Base-by-base conservation (phyloP, 495 filamentous ascomycete genomes). In the Xylaria scruposa region DNA sequence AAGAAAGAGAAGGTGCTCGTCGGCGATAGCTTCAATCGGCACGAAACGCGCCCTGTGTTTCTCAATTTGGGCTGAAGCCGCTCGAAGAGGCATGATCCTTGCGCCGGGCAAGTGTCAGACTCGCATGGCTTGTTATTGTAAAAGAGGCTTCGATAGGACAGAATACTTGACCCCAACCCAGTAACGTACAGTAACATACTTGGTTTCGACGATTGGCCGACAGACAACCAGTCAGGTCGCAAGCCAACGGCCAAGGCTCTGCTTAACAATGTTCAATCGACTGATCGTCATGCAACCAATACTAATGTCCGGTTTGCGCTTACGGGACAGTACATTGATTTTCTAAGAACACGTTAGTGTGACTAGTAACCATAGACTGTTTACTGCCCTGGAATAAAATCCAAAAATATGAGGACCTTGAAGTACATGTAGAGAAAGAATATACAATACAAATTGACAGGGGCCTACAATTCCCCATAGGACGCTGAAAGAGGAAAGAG, bases 401-500 rank as follows among this genome's bases (percentile, higher is more conserved):
- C 38, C 0, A 19, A 19, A 19, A 60, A 38, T 31, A 1, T 38
- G 36, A 38, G 1, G 7, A 38, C 7, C 1, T 38, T 38, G 12
- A 6, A 31, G 29, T 31, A 31, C 29, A 17, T 26, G 3, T 53
- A 19, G 4, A 31, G 5, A 26, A 33, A 58, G 19, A 54, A 13
- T 54, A 24, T 54, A 26, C 29, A n/a, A 61, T 13, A 42, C 59
- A 40, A 17, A 38, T 12, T 26, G 38, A 26, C 60, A 63, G 38
- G 60, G 60, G 60, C 12, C 38, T 15, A 44, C 10, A 26, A 17
- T 13, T 3, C n/a, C 38, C 60, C 60, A 63, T 4, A 24, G 15
- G 29, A n/a, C 36, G 21, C 36, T 10, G 9, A 60, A 63, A 63
- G 38, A 44, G 60, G 60, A 63, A 63, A 44, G 60, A 63, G 60